Percentiles rank a stretch among this genome's conserved stretches.
phyloP scores from a whole-genome alignment of 495 filamentous ascomycete genomes.

The Podospora fimiseda region DNA sequence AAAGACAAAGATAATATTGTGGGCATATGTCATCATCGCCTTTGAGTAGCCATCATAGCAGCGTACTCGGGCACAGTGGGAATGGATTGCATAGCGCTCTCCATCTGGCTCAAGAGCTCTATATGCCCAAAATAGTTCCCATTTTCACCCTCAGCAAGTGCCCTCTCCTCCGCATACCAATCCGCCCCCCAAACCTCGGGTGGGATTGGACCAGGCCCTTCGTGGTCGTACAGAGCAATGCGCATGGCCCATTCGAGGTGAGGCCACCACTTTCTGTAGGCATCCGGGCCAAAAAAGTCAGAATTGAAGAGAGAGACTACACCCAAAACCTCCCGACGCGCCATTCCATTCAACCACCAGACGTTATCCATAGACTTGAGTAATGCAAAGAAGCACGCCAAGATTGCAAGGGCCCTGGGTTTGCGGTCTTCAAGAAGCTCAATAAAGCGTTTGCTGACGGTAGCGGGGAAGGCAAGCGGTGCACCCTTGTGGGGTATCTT shows the following conservation, averaged over 20 bases:
- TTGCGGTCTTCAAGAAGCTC: slow-evolving; percentile 44
- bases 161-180: slow-evolving; percentile 37
- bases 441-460: slow-evolving; percentile 52
- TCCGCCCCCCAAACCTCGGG: slow-evolving; percentile 45
- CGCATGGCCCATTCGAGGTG: slow-evolving; percentile 50
- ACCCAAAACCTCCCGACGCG: slow-evolving; percentile 49
- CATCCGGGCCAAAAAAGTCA: slow-evolving; percentile 34
- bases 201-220: slow-evolving; percentile 35
- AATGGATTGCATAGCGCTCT: slow-evolving; percentile 30
- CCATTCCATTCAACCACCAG: slow-evolving; percentile 54
- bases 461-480: slow-evolving; percentile 50
- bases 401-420: slow-evolving; percentile 48
- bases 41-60: slow-evolving; percentile 4
- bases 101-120: slow-evolving; percentile 43
- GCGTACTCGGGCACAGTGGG: slow-evolving; percentile 22
- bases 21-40: background rate
- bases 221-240: slow-evolving; percentile 41
- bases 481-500: slow-evolving; percentile 48
- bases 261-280: slow-evolving; percentile 45
- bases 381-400: slow-evolving; percentile 51
- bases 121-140: slow-evolving; percentile 38
- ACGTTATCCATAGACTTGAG: slow-evolving; percentile 46
- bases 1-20: background rate
- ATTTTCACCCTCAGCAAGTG: slow-evolving; percentile 23
- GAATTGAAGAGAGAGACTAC: slow-evolving; percentile 45